These are phyloP conservation scores for Phascolomyces articulosus DNA, from an alignment of 371 early-diverging fungal species.

Conservation along the genomic window DNA sequence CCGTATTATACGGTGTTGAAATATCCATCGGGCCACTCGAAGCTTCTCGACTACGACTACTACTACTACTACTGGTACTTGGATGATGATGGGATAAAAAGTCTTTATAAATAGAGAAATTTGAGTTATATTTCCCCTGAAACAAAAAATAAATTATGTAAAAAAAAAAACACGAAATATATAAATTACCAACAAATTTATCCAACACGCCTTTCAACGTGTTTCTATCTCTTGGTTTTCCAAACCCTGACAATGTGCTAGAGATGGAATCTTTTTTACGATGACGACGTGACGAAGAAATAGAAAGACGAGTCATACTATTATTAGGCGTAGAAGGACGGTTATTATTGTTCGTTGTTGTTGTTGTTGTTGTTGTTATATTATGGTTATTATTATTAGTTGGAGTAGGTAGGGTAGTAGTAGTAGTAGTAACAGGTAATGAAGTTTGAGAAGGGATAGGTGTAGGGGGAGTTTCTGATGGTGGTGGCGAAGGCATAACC, in stretches of 20 bases:
- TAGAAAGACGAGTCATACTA: background rate
- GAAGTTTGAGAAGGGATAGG: slow-evolving; percentile 5
- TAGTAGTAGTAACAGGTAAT: background rate
- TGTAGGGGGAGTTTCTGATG: background rate
- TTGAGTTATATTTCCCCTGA: background rate
- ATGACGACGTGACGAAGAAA: background rate
- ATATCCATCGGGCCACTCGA: slow-evolving; percentile 58
- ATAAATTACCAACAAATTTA: slow-evolving; percentile 37
- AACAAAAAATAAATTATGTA: background rate
- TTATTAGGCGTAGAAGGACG: too few relatives aligned
- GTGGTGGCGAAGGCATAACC: slow-evolving; percentile 15
- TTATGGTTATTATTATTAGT: background rate
- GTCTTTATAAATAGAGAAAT: background rate
- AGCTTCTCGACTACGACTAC: background rate
- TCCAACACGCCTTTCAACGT: slow-evolving; percentile 61
- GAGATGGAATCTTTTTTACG: slow-evolving; percentile 8
- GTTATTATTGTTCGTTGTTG: background rate
- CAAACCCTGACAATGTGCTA: slow-evolving; percentile 4
- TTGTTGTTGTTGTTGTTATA: background rate
- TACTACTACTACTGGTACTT: background rate
- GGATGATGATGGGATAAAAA: slow-evolving; percentile 8
- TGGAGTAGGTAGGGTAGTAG: background rate
- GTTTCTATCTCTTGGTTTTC: slow-evolving; percentile 25
- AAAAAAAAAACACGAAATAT: background rate
- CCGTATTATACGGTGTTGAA: slow-evolving; percentile 92